Evolutionary conservation across 257 asterid species (phyloP).

Genomic region (Scutellaria barbata): DNA sequence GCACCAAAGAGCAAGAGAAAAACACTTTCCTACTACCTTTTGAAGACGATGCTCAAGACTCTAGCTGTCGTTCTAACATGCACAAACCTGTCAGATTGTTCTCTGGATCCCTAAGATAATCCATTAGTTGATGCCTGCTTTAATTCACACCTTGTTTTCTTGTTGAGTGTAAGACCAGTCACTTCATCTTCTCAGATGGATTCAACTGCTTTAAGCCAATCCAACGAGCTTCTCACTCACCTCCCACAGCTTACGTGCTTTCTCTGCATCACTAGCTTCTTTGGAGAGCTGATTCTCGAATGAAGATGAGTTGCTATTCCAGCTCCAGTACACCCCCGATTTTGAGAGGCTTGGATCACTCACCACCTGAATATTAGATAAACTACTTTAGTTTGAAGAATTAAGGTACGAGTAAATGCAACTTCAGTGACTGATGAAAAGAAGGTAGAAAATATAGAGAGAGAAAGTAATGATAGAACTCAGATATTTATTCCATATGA

Average conservation of each 20-base stretch:
- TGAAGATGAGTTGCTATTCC: constrained; percentile 81
- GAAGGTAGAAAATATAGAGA: too few species aligned
- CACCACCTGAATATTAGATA: constrained; percentile 57
- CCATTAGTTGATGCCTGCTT: constrained; percentile 6
- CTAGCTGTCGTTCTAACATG: background rate
- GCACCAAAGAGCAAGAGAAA: constrained; percentile 4
- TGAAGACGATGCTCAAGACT: background rate
- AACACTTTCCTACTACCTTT: constrained; percentile 9
- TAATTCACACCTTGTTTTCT: background rate
- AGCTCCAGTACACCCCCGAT: constrained; percentile 98
- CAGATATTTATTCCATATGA: too few species aligned
- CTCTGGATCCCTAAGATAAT: background rate
- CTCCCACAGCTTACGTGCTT: constrained; percentile 92
- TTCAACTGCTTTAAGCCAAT: constrained; percentile 50
- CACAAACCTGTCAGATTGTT: constrained; percentile 10
- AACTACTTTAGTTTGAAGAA: background rate
- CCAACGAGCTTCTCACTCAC: constrained; percentile 92
- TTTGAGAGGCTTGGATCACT: constrained; percentile 84
- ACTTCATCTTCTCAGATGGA: constrained; percentile 2
- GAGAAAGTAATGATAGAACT: too few species aligned
- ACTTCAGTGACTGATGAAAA: too few species aligned
- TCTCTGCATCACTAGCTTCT: constrained; percentile 87
- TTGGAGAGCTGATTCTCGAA: constrained; percentile 82
- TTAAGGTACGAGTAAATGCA: background rate
- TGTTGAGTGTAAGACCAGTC: constrained; percentile 5